Evolutionary conservation across 176 grass and related monocot genomes (phyloP), one percentile per base, ranked within the genome.

Genomic region (Bromus sterilis): DNA sequence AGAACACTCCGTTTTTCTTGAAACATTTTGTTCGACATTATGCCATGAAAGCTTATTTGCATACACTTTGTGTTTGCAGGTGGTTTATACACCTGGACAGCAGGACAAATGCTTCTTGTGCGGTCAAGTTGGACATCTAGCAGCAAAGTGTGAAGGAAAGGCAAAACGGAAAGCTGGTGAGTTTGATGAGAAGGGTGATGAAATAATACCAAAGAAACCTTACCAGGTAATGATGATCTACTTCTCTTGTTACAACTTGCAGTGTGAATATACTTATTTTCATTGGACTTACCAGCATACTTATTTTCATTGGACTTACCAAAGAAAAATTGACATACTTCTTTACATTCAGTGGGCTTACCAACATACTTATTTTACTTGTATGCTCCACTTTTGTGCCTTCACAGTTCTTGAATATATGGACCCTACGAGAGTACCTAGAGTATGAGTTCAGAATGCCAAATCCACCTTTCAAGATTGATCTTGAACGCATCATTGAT

Each of bases 41-140:
- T 67, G 77, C 35, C 63, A 75, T 63, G 65, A 79, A 13, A 41
- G 24, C 58, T 83, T 36, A 77, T 75, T 51, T 81, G 3, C 69
- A 67, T 78, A 29, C 66, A 49, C 26, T 78, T 36, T 91, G 59
- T 89, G 34, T 76, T 81, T 87, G 62, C 80, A 99, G 96, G 90
- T 99, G 41, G 85, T 99, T 82, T 99, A 87, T 84, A 99, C 89
- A 77, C 96, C 96, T 35, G 96, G 96, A 11, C 93, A 99, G 82
- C 93, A 95, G 82, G 96, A 93, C 78, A 99, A 99, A 83, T 99
- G 93, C 78, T 99, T 99, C 71, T 87, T 99, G 29, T 99, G 96
- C 86, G 96, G 93, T 71, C 96, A 95, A 84, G 90, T 99, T 71
- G 96, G 96, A 71, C 96, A 99, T 89, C 78, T 99, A 83, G 96